Evolutionary conservation across 306 rosid genomes (phyloP), one percentile per base, ranked within the genome.

Genomic region (Gillenia trifoliata): DNA sequence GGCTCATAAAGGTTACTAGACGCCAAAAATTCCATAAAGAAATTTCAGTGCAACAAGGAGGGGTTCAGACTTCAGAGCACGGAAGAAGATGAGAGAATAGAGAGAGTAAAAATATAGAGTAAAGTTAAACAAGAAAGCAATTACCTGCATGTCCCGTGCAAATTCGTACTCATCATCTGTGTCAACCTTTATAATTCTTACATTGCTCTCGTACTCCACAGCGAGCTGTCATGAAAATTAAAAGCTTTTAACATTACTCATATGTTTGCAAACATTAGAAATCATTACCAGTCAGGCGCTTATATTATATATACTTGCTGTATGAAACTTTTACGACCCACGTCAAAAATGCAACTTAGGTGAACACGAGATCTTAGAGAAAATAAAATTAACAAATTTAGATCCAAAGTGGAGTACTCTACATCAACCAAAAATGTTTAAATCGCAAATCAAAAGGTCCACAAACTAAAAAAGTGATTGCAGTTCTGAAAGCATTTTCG

Each of bases 101-200:
- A 29, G 28, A 70, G 1, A 16, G 62, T 52, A 55, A 11, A 43
- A 73, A 25, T 28, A 16, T 47, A 28, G 15, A 17, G 17, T 8
- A n/a, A n/a, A 28, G 25, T 3, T 33, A 29, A 31, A 15, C 28
- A n/a, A 26, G 7, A 56, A 38, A 52, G 40, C 11, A 54, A 34
- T 64, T 79, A 93, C 98, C 96, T 93, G 98, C 98, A 93, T 93
- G 77, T 91, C 97, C 0, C 88, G 90, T 1, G 96, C 88, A 56
- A 93, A 93, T 76, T 93, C 91, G 45, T 91, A 93, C 82, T 91
- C 97, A 6, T 91, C 90, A 71, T 94, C 98, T 9, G 97, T 94
- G 73, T 91, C 98, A 66, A 94, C 97, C 85, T 94, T 91, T 28
- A 94, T 78, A 76, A 94, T 82, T 69, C 82, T 34, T 12, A 86